Conservation (phyloP, 2,329 filamentous ascomycete genomes). For the Aspergillus pseudoviridinutans region DNA sequence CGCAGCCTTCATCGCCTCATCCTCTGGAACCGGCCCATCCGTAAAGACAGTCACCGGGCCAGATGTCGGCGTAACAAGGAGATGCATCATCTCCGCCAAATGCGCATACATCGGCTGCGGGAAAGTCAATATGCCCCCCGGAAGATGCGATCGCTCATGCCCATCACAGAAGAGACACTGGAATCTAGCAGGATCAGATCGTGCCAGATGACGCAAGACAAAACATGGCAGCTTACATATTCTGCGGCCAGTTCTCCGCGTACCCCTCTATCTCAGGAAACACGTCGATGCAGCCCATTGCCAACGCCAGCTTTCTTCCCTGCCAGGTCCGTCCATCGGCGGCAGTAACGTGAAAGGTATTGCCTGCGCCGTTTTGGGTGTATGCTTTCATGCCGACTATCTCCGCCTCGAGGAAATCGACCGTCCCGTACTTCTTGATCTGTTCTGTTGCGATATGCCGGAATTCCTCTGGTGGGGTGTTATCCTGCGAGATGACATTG, state of each 20-base stretch:
- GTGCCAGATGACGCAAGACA: neutral
- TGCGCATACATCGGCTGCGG: neutral
- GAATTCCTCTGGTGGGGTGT: constrained; percentile 27
- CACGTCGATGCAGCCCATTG: constrained; percentile 51
- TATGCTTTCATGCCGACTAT: neutral
- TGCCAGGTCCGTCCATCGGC: constrained; percentile 39
- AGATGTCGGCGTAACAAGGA: neutral
- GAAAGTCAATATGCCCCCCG: neutral
- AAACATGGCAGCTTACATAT: constrained; percentile 36
- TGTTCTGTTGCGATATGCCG: neutral
- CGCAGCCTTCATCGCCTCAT: neutral
- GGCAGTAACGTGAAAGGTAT: constrained; percentile 30
- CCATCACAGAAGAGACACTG: constrained; percentile 61
- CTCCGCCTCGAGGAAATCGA: neutral
- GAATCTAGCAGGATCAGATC: constrained; percentile 34
- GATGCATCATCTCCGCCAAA: neutral
- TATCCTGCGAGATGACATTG: constrained; percentile 37
- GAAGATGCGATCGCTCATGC: constrained; percentile 39
- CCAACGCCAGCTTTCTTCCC: constrained; percentile 54
- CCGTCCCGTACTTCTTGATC: neutral
- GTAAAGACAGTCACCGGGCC: neutral
- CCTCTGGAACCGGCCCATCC: neutral
- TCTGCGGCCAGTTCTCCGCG: constrained; percentile 50
- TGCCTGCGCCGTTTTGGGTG: neutral
- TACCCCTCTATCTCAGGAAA: constrained; percentile 52